Percentiles rank a stretch among this genome's conserved stretches.
Conservation (phyloP, 2,329 filamentous ascomycete species). For the Verticillium tricorpus region DNA sequence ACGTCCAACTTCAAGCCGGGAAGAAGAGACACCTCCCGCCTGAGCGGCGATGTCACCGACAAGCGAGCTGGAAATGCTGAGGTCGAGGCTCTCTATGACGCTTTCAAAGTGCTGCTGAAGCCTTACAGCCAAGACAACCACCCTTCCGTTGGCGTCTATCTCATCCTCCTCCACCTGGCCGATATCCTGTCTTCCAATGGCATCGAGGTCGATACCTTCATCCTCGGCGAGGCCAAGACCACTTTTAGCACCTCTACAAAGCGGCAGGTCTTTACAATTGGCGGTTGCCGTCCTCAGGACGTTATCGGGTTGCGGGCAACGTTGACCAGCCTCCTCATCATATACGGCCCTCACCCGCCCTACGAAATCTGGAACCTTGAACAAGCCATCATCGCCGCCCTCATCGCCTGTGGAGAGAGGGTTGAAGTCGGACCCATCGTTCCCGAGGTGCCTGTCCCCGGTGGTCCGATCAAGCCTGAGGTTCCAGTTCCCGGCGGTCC, state of each 20-base stretch:
- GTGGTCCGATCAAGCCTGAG: conserved; percentile 24
- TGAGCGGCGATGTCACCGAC: not conserved
- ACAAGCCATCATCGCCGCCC: conserved; percentile 13
- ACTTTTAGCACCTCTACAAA: conserved; percentile 7
- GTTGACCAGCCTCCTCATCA: conserved; percentile 9
- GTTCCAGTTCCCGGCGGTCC: conserved; percentile 18
- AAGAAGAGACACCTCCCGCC: not conserved
- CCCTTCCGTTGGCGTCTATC: conserved; percentile 5
- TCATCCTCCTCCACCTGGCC: conserved; percentile 10
- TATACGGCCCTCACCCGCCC: conserved; percentile 10
- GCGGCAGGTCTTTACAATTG: conserved; percentile 13
- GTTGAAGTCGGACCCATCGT: conserved; percentile 10
- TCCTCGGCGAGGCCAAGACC: conserved; percentile 4
- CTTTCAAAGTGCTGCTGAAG: not conserved
- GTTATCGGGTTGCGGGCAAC: conserved; percentile 14
- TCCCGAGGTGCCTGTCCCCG: conserved; percentile 20
- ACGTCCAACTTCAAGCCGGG: not conserved
- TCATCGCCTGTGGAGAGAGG: conserved; percentile 11
- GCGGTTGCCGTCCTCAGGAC: conserved; percentile 12
- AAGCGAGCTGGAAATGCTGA: not conserved
- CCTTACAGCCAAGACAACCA: not conserved
- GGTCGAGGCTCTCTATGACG: not conserved
- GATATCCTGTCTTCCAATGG: conserved; percentile 11
- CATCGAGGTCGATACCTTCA: conserved; percentile 6
- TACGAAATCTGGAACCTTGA: conserved; percentile 12